Base-by-base conservation (phyloP, 495 filamentous ascomycete genomes). In the Penicillium herquei region DNA sequence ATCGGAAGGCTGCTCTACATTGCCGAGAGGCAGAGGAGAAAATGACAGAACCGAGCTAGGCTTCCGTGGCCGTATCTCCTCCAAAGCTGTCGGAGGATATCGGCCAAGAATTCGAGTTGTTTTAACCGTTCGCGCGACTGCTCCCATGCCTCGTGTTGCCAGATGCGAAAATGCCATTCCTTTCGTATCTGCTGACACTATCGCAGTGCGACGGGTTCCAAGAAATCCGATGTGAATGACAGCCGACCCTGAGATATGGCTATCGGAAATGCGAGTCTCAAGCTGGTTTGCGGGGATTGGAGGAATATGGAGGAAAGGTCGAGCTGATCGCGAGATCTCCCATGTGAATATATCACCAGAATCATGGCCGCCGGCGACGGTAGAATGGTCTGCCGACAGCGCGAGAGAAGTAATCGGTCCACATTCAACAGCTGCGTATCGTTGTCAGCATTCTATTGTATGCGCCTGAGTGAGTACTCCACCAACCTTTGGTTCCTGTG, bases 81-180 rank as follows among this genome's bases (percentile, higher is more conserved):
- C 79, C 1, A 78, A 64, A 32, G 75, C 54, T 53, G 71, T 69
- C 45, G 87, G 80, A 7, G 93, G 92, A 74, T 98, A 99, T 41
- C 94, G 86, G 14, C 94, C 94, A 35, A 99, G 74, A 43, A 98
- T 92, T 56, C 95, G 82, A 9, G 88, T 91, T 8, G 90, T 93
- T 71, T 90, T 96, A 51, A 99, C 88, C 1, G 83, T 87, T 58
- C 94, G 84, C 10, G 84, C 91, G 35, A 98, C 80, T 21, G 91
- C 81, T 7, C 95, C 93, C 57, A 93, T 87, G 16, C 94, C 94
- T 57, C 94, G 77, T 12, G 92, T 96, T 30, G 94, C 95, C 32
- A 98, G 80, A 70, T 98, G 95, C 7, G 95, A 96, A 68, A 99
- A 99, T 8, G 93, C 92, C 94, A 99, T 98, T 42, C 94, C 94